Evolutionary conservation across 2,329 filamentous ascomycete species (phyloP), one percentile per base, ranked within the genome.

Genomic region (Penicillium sp.): DNA sequence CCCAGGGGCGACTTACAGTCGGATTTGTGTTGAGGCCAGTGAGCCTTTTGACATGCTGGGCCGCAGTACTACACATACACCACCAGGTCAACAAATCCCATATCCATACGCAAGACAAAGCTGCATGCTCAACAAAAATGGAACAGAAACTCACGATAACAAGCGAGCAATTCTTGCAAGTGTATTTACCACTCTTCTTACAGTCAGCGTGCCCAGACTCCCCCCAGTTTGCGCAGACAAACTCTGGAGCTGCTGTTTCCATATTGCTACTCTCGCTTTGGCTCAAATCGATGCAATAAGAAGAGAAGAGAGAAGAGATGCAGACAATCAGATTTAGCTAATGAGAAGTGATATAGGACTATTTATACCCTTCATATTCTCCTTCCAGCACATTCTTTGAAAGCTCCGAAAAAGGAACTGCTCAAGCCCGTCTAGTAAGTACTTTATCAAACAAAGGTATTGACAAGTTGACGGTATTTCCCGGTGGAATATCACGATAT

Each of bases 51-150:
- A 20, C 54, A 52, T 23, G 26, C 21, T 35, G 11, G 14, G 21
- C 54, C 28, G 23, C 54, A 56, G 28, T 56, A 56, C 54, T 56
- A 45, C 5, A 45, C 21, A 45, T 20, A 5, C 16, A 21, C 21
- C n/a, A 45, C 3, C 21, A 6, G 21, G 21, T 45, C 42, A 45
- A 21, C 21, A 8, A 20, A 24, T 5, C 18, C 6, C 12, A 21
- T 11, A n/a, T 20, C 42, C 6, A 45, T 5, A 6, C 8, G 33
- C 8, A 16, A 16, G 3, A 16, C 8, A 3, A 16, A 14, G 7
- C 3, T 38, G 33, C 33, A 5, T 30, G 26, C n/a, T 30, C 26
- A 16, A 49, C 12, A 18, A 14, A 16, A 6, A 49, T 30, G 8
- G n/a, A 38, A n/a, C n/a, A 18, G 14, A 20, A 38, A 38, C 33